Percentiles rank a stretch among this genome's conserved stretches.
These are phyloP conservation scores for Calvatia gigantea DNA, from an alignment of 768 basidiomycete species.

Conservation along the genomic window DNA sequence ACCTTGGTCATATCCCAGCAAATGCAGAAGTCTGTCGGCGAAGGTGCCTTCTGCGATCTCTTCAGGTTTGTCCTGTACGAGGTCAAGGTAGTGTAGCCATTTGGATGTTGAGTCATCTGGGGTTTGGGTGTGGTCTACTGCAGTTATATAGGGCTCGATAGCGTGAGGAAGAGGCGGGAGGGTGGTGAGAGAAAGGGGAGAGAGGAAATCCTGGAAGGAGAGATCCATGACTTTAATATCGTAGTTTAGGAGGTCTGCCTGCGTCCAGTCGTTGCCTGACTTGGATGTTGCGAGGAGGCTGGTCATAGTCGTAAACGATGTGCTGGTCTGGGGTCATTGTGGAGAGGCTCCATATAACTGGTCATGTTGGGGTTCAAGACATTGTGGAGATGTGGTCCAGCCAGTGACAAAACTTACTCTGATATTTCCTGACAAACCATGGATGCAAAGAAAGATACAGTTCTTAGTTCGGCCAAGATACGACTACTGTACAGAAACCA, in stretches of 20 bases:
- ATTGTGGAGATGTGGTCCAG: not conserved
- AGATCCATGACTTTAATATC: not conserved
- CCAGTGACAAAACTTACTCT: no score
- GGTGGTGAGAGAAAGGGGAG: not conserved
- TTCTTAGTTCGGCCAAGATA: not conserved
- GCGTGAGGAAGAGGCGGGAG: not conserved
- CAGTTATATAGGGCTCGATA: not conserved
- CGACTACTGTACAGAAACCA: not conserved
- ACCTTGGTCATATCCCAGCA: not conserved
- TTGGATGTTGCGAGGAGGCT: not conserved
- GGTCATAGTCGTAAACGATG: not conserved
- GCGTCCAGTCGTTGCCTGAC: constrained; percentile 8
- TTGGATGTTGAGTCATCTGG: not conserved
- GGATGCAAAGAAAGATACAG: no score
- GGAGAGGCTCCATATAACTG: not conserved
- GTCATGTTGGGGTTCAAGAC: not conserved
- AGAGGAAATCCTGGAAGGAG: not conserved
- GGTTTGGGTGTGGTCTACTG: not conserved
- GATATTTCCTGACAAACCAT: no score
- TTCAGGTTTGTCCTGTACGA: not conserved
- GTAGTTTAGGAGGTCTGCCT: not conserved
- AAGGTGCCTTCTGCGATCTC: not conserved
- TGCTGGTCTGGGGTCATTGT: not conserved
- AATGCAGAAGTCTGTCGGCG: not conserved
- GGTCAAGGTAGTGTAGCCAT: constrained; percentile 5